Conservation (phyloP, 352 stramenopile species). For the Globisporangium solare region DNA sequence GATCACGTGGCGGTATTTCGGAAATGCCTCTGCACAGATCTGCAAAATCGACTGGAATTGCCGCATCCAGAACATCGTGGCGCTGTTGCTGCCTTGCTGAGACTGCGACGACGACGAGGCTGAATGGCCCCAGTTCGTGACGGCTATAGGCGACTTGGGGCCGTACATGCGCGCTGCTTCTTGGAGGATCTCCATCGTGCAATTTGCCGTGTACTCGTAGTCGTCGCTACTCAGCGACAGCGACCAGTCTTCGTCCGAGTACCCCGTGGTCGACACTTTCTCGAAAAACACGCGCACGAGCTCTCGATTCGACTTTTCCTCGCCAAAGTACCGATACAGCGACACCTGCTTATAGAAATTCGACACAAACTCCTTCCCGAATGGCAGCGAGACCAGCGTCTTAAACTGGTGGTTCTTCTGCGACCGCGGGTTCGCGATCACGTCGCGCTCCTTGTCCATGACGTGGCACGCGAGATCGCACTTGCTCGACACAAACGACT, state of each 20-base stretch:
- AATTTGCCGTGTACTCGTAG: conserved; percentile 49
- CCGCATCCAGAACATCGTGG: conserved; percentile 72
- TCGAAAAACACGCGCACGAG: conserved; percentile 77
- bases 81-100: conserved; percentile 27
- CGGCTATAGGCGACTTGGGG: conserved; percentile 23
- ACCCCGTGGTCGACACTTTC: conserved; percentile 68
- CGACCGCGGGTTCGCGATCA: conserved; percentile 43
- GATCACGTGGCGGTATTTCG: conserved; percentile 54
- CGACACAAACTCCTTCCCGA: conserved; percentile 53
- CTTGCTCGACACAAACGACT: conserved; percentile 49
- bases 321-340: conserved; percentile 57
- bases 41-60: conserved; percentile 73
- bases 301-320: conserved; percentile 71
- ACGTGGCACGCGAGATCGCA: conserved; percentile 38
- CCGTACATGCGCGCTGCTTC: conserved; percentile 71
- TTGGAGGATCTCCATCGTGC: conserved; percentile 68
- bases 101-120: conserved; percentile 35
- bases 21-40: conserved; percentile 66
- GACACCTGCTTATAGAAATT: conserved; percentile 75
- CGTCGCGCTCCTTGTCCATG: conserved; percentile 47
- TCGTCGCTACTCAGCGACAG: conserved; percentile 33
- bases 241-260: conserved; percentile 58
- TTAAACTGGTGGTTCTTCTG: conserved; percentile 71
- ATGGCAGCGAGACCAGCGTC: conserved; percentile 63
- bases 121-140: conserved; percentile 13